Base-by-base conservation (phyloP, 768 basidiomycete genomes). In the Calvatia gigantea region DNA sequence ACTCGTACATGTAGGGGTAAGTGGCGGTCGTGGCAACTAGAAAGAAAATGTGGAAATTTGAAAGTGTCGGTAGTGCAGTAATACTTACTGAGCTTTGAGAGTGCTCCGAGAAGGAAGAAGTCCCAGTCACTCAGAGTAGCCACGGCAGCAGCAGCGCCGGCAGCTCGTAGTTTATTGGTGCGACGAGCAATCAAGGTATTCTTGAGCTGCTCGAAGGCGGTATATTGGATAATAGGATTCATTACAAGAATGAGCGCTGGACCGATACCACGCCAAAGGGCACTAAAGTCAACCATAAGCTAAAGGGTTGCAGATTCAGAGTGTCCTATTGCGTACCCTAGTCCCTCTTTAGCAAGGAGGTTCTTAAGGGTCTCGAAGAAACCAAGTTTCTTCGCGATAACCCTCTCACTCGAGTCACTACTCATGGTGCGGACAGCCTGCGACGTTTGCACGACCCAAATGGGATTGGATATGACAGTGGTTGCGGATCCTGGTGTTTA, bases 361-460 rank as follows among this genome's bases (percentile, higher is more conserved):
- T 75, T 78, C 54, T 79, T 72, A 27, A 90, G 75, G 1, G 87
- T 91, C 63, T 89, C 80, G 15, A 85, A 54, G 51, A 89, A 75
- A 11, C 85, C 79, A 21, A 86, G 80, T 58, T 82, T 84, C 65
- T 74, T 79, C 44, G 72, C 66, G 6, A 70, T 56, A 7, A 62
- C 67, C 27, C 66, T 56, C 9, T 69, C 60, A 35, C 71, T 61
- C 7, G 68, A 35, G 39, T 73, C 71, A 5, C 69, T 35, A 33
- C 76, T 66, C 69, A 84, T 69, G 31, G 81, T 84, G 47, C 76
- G 80, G 29, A 89, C 86, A 7, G 89, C 86, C 68, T 96, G 94
- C 6, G 87, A 87, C 4, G 93, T 94, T 68, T 98, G 94, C 19
- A 98, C 78, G 45, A 97, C 94, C 97, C 97, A 99, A 58, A 98